Percentiles rank a stretch among this genome's conserved stretches.
phyloP scores from a whole-genome alignment of 805 yeast species.

The Alloascoidea hylecoeti region DNA sequence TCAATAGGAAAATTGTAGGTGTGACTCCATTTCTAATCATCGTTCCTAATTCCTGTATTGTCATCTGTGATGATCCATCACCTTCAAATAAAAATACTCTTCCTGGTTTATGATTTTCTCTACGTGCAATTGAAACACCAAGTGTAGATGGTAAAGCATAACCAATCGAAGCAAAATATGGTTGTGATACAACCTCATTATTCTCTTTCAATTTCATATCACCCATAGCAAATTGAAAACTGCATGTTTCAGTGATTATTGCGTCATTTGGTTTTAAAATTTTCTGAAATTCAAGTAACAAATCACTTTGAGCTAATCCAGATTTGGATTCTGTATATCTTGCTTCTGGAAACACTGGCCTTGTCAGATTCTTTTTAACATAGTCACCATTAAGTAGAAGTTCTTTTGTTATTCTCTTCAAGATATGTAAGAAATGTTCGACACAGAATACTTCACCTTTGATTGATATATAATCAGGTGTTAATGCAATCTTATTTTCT shows the following conservation, averaged over 20 bases:
- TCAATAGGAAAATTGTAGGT: conserved; percentile 62
- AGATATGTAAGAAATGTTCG: conserved; percentile 34
- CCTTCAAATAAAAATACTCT: conserved; percentile 71
- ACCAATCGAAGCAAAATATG: conserved; percentile 78
- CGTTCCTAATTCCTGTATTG: conserved; percentile 70
- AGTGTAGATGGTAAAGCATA: conserved; percentile 78
- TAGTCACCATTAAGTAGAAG: conserved; percentile 14
- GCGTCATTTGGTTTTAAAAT: conserved; percentile 50
- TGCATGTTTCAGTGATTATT: conserved; percentile 72
- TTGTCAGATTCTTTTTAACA: not conserved
- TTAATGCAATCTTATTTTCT: conserved; percentile 30
- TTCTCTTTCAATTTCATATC: conserved; percentile 49
- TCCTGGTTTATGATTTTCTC: conserved; percentile 31
- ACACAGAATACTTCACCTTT: conserved; percentile 24
- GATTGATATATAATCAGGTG: conserved; percentile 38
- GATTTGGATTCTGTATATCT: not conserved
- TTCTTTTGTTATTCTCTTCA: conserved; percentile 24
- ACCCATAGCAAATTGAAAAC: conserved; percentile 65
- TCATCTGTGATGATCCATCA: conserved; percentile 93
- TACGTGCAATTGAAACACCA: conserved; percentile 66
- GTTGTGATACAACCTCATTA: conserved; percentile 37
- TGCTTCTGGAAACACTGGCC: not conserved
- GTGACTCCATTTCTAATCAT: conserved; percentile 42
- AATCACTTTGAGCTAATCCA: not conserved
- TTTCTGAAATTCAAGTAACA: too few relatives aligned